Percentiles rank a stretch among this genome's conserved stretches.
These are phyloP conservation scores for Margaritispora aquatica DNA, from an alignment of 495 filamentous ascomycete species.

Conservation along the genomic window DNA sequence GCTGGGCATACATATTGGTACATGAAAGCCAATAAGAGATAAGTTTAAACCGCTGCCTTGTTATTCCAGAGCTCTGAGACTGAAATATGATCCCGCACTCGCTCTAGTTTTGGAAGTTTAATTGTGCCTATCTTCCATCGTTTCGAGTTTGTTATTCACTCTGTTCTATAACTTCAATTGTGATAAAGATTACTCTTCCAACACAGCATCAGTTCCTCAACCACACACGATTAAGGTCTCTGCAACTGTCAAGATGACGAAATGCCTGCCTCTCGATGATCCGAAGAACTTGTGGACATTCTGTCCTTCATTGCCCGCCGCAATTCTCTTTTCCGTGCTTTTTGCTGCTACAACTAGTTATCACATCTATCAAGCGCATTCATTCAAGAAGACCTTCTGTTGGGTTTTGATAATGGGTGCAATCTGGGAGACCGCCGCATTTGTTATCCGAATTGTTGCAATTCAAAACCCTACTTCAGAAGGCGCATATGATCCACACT, in stretches of 20 bases:
- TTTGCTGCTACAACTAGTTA: slow-evolving; percentile 39
- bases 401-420: slow-evolving; percentile 48
- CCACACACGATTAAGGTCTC: neutral
- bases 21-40: too few relatives aligned
- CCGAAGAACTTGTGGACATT: slow-evolving; percentile 13
- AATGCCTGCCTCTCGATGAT: slow-evolving; percentile 10
- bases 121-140: too few relatives aligned
- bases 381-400: slow-evolving; percentile 31
- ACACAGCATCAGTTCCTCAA: too few relatives aligned
- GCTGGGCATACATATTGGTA: too few relatives aligned
- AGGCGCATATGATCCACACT: slow-evolving; percentile 21
- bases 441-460: slow-evolving; percentile 28
- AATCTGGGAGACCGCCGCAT: slow-evolving; percentile 31
- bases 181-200: too few relatives aligned
- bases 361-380: slow-evolving; percentile 39
- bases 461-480: slow-evolving; percentile 32
- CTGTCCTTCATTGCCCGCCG: slow-evolving; percentile 42
- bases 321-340: slow-evolving; percentile 38
- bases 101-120: too few relatives aligned
- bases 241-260: slow-evolving; percentile 1
- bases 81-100: too few relatives aligned
- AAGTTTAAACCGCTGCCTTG: too few relatives aligned
- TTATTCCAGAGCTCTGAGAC: too few relatives aligned
- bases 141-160: too few relatives aligned
- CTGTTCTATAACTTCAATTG: too few relatives aligned